These are phyloP conservation scores for Yamadazyma membranifaciens DNA, from an alignment of 1,139 yeast species.

Conservation along the genomic window DNA sequence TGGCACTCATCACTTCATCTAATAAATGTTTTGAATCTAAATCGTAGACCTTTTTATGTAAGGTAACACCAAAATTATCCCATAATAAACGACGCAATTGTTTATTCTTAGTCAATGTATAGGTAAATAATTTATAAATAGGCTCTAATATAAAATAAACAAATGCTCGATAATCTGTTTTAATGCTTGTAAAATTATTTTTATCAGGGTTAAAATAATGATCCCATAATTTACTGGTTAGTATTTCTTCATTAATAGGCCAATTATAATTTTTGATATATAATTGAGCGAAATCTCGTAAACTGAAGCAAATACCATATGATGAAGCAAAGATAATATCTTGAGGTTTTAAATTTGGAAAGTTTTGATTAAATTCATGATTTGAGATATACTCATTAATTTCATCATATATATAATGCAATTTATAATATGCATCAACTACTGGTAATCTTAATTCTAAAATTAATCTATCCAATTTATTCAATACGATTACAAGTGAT, in stretches of 20 bases:
- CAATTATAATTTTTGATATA: slow-evolving; percentile 34
- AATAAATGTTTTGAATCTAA: slow-evolving; percentile 61
- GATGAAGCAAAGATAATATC: slow-evolving; percentile 76
- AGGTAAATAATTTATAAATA: slow-evolving; percentile 69
- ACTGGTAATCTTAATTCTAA: slow-evolving; percentile 78
- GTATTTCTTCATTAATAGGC: slow-evolving; percentile 11
- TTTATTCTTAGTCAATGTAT: slow-evolving; percentile 56
- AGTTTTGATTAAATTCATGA: slow-evolving; percentile 25
- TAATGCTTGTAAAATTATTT: slow-evolving; percentile 41
- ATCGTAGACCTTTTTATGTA: slow-evolving; percentile 38
- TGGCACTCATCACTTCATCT: slow-evolving; percentile 48
- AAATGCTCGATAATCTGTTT: slow-evolving; percentile 51
- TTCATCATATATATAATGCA: slow-evolving; percentile 60
- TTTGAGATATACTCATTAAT: slow-evolving; percentile 52
- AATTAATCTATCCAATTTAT: slow-evolving; percentile 79
- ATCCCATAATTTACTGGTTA: slow-evolving; percentile 67
- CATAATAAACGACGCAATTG: slow-evolving; percentile 39
- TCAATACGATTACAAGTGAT: slow-evolving; percentile 63
- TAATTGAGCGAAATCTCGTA: slow-evolving; percentile 60
- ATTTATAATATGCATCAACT: slow-evolving; percentile 66
- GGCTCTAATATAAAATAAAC: slow-evolving; percentile 74
- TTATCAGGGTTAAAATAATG: slow-evolving; percentile 47
- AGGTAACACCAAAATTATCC: slow-evolving; percentile 42
- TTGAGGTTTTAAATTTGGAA: slow-evolving; percentile 56
- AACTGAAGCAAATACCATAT: slow-evolving; percentile 61